Base-by-base conservation (phyloP, 768 basidiomycete genomes). In the Xerocomellus dryophilus region DNA sequence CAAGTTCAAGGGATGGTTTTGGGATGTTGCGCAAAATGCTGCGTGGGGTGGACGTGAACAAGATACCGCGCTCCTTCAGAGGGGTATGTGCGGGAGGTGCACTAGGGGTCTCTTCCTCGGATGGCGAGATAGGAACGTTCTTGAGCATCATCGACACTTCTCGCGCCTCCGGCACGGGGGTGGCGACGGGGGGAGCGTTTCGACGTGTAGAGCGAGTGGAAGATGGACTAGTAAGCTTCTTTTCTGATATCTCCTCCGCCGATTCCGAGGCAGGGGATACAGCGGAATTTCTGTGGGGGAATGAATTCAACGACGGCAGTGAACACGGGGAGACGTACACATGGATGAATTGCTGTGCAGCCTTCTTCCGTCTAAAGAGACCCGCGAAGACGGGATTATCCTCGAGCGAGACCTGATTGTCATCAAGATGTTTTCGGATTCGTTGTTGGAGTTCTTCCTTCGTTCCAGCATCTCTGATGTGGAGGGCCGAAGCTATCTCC, bases 351-450 rank as follows among this genome's bases (percentile, higher is more conserved):
- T 54, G 65, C 38, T 46, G 66, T 32, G 47, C 65, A 67, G 14
- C 59, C 74, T 73, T 64, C 75, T 71, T 59, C 74, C 71, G 51
- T 70, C 41, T 70, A 10, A 74, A 85, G 17, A 88, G 72, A 18
- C 86, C 85, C 6, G 78, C 55, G 61, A 86, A 88, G 1, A 52
- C 62, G 17, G 83, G 79, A 46, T 85, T 73, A 27, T 84, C 81
- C 59, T 83, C 83, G 23, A 87, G 74, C 18, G 69, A 62, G 32
- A 73, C 59, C 46, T 81, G 80, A 62, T 87, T 74, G 35, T 65
- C 59, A 44, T 86, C 84, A 17, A 88, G 78, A 57, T 86, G 77
- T 52, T 72, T 78, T 61, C 81, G 85, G 57, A 88, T 85, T 54
- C 85, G 75, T n/a, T 64, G 64, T 50, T 81, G 78, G 11, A 88